phyloP scores from a whole-genome alignment of 148 eudicot species.

The Camellia japonica region DNA sequence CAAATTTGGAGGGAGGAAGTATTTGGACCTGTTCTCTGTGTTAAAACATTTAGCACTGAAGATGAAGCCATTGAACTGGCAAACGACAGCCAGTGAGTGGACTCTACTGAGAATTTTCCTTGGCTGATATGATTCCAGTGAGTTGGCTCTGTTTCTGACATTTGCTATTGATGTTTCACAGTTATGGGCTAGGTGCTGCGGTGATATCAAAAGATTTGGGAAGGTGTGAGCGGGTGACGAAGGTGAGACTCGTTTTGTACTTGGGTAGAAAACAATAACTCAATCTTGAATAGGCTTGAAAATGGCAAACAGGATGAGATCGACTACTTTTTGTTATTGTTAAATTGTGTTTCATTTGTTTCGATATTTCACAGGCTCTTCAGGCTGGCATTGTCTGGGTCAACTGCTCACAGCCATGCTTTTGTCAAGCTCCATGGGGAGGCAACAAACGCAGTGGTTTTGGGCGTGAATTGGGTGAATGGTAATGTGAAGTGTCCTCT shows the following conservation, averaged over 20 bases:
- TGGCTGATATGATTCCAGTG: neutral
- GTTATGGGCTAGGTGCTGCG: slow-evolving; percentile 88
- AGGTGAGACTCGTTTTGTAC: slow-evolving; percentile 50
- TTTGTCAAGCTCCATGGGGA: slow-evolving; percentile 99
- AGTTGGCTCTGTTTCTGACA: slow-evolving; percentile 9
- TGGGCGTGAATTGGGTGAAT: slow-evolving; percentile 98
- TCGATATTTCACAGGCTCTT: slow-evolving; percentile 56
- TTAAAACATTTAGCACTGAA: slow-evolving; percentile 86
- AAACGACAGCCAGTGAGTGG: slow-evolving; percentile 86
- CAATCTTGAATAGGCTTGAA: neutral
- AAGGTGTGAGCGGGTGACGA: slow-evolving; percentile 81
- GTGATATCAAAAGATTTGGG: slow-evolving; percentile 82
- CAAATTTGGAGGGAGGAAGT: slow-evolving; percentile 99
- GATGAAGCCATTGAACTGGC: slow-evolving; percentile 96
- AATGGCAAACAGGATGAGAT: neutral
- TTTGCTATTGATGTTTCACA: slow-evolving; percentile 24
- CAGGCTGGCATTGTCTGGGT: slow-evolving; percentile 94
- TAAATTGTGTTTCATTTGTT: neutral
- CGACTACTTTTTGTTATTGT: neutral
- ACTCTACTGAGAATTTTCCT: slow-evolving; percentile 14
- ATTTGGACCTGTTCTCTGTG: slow-evolving; percentile 94
- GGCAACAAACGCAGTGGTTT: slow-evolving; percentile 97
- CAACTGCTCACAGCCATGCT: slow-evolving; percentile 98
- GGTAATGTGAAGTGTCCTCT: slow-evolving; percentile 38
- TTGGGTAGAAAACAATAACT: neutral